These are phyloP conservation scores for Dactylellina haptotyla DNA, from an alignment of 2,329 filamentous ascomycete species.

Conservation along the genomic window DNA sequence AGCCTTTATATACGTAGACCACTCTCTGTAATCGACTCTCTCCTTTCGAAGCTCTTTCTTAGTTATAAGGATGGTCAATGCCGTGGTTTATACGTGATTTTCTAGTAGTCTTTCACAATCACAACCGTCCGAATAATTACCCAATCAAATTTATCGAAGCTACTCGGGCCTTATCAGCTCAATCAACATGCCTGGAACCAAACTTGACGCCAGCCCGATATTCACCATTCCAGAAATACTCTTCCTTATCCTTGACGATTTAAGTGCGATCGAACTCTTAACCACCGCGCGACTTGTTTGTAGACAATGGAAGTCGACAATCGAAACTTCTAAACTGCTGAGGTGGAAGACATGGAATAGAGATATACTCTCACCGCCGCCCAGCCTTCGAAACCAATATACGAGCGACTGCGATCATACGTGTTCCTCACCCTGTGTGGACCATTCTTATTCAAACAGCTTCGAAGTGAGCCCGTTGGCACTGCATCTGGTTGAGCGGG, in stretches of 20 bases:
- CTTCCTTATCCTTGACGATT: not conserved
- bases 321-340: constrained; percentile 2
- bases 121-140: no score
- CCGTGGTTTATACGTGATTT: no score
- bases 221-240: constrained; percentile 32
- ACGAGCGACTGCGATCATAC: not conserved
- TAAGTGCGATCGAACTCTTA: constrained; percentile 5
- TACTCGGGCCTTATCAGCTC: no score
- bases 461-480: constrained; percentile 15
- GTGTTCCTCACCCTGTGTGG: not conserved
- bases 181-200: no score
- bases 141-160: no score
- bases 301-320: constrained; percentile 15
- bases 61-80: no score
- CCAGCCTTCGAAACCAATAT: not conserved
- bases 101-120: no score
- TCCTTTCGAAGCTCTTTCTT: no score
- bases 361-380: not conserved
- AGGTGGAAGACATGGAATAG: constrained; percentile 24
- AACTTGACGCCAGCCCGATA: no score
- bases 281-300: constrained; percentile 21
- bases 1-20: no score
- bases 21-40: no score
- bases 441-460: not conserved
- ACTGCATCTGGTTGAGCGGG: not conserved